Percentiles rank a stretch among this genome's conserved stretches.
Evolutionary conservation across 257 asterid species (phyloP).

Genomic region (Parsonsia alboflavescens): DNA sequence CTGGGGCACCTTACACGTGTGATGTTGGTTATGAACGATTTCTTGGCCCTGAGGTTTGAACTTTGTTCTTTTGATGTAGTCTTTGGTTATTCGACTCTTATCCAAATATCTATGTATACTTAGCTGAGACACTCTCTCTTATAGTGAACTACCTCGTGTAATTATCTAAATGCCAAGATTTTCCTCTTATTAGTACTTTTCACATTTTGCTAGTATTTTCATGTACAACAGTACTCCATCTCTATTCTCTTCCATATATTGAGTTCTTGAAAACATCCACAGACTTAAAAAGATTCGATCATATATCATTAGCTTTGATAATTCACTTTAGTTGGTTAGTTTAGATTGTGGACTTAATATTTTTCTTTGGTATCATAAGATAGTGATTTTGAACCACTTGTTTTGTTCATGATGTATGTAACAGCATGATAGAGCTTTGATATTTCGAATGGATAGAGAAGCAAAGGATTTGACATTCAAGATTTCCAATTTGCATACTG

Average conservation of each 20-base stretch:
- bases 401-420: not conserved
- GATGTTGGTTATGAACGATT: conserved; percentile 96
- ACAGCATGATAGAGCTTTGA: not conserved
- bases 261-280: not conserved
- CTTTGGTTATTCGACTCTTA: conserved; percentile 13
- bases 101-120: not conserved
- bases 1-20: conserved; percentile 93
- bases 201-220: too few species aligned
- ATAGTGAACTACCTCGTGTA: not conserved
- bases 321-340: not conserved
- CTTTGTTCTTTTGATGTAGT: conserved; percentile 19
- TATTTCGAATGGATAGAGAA: not conserved
- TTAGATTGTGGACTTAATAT: not conserved
- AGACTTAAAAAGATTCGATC: not conserved
- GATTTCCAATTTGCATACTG: not conserved
- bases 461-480: not conserved
- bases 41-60: conserved; percentile 94
- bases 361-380: not conserved
- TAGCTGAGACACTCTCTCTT: not conserved
- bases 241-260: not conserved
- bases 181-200: too few species aligned
- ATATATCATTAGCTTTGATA: not conserved
- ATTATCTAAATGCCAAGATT: not conserved
- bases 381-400: not conserved
- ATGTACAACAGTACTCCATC: not conserved